Base-by-base conservation (phyloP, 2,329 filamentous ascomycete species). In the Colletotrichum liaoningense region DNA sequence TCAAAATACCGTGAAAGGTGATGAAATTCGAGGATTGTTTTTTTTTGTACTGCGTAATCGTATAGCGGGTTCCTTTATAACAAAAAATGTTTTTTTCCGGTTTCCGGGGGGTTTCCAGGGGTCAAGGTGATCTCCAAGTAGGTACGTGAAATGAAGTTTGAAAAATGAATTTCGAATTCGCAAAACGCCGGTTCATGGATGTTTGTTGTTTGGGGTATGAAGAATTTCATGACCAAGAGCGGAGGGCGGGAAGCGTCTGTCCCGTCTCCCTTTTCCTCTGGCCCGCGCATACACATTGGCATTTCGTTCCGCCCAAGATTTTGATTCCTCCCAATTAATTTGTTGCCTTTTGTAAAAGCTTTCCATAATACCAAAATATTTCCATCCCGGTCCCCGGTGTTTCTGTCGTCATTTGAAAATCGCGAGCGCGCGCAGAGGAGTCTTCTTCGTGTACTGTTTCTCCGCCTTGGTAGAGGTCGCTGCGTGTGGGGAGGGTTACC, bases 121-220 rank as follows among this genome's bases (percentile, higher is more conserved):
- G 35, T 54, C 2, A 28, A 49, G 6, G 42, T 5, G 14, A 35
- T 49, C 19, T n/a, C 42, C 16, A 65, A 70, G 55, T 70, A 65
- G 60, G 60, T 70, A 65, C 70, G 67, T 70, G 67, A 70, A 69
- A 59, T 65, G 55, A 70, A 70, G 38, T 42, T 42, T 6, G 16
- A 42, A 42, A 42, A 16, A 16, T 16, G 16, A 42, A 7, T 16
- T 42, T 65, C 56, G 56, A 65, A 70, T 65, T 70, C 60, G 67
- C 70, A 69, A 63, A 73, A 73, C 70, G 70, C 70, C 70, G 59
- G 42, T 70, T 65, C 64, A 69, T 72, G 59, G 35, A 62, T 70
- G 57, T 42, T 66, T 62, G 58, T 63, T 63, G 59, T 30, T 24
- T 63, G 28, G 60, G 46, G 42, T 52, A 59, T 54, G 60, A 63